These are phyloP conservation scores for Pseudozyma sp. DNA, from an alignment of 1,284 basidiomycete genomes.

Conservation along the genomic window DNA sequence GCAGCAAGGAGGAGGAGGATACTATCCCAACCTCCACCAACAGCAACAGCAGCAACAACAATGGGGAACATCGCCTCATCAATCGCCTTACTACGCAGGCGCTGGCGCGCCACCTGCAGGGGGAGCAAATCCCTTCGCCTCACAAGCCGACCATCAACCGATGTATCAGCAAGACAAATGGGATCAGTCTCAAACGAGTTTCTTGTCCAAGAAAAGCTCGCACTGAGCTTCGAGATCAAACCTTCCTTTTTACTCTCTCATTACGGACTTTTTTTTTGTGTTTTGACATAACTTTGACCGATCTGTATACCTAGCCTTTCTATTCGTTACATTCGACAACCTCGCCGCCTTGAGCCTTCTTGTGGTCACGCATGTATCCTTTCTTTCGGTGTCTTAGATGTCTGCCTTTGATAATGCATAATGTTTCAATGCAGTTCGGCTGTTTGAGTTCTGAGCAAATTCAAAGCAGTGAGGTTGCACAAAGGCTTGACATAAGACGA, in stretches of 20 bases:
- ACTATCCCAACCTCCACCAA: not conserved
- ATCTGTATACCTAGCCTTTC: not conserved
- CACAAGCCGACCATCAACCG: slow-evolving; percentile 7
- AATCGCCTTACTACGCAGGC: not conserved
- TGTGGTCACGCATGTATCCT: no score
- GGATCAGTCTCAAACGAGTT: slow-evolving; percentile 12
- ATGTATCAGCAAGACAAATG: slow-evolving; percentile 5
- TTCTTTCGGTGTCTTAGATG: no score
- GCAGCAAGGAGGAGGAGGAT: not conserved
- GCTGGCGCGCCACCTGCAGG: not conserved
- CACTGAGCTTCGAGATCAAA: not conserved
- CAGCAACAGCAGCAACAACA: slow-evolving; percentile 2
- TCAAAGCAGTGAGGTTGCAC: no score
- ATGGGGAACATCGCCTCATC: not conserved
- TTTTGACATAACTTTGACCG: not conserved
- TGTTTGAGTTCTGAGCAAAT: no score
- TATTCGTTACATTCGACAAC: no score
- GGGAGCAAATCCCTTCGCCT: slow-evolving; percentile 18
- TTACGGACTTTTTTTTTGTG: not conserved
- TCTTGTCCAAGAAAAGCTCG: slow-evolving; percentile 10
- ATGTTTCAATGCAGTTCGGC: no score
- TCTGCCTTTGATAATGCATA: no score
- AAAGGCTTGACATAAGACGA: no score
- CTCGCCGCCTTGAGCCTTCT: no score
- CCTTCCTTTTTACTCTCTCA: not conserved